phyloP scores from a whole-genome alignment of 768 basidiomycete species.

The Phaffia australis region DNA sequence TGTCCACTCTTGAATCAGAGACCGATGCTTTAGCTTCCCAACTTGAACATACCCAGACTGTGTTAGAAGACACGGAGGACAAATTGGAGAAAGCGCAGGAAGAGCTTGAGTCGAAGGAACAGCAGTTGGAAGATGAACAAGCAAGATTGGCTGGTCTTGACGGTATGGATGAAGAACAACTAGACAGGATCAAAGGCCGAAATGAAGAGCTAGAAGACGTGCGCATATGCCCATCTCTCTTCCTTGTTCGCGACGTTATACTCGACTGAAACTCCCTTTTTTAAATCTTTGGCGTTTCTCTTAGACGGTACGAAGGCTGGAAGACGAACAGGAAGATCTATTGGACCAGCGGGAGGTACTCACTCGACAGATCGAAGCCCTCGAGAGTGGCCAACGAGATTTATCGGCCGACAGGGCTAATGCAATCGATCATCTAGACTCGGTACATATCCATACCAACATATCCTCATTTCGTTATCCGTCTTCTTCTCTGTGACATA shows the following conservation, averaged over 20 bases:
- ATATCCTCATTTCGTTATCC: background rate
- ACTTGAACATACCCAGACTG: conserved; percentile 41
- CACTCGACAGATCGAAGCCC: background rate
- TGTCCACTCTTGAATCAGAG: conserved; percentile 42
- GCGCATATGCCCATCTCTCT: background rate
- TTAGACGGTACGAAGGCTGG: background rate
- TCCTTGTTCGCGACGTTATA: background rate
- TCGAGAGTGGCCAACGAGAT: conserved; percentile 13
- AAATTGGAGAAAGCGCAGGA: conserved; percentile 28
- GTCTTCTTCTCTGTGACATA: background rate
- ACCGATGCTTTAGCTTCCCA: conserved; percentile 36
- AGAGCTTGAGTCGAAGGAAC: conserved; percentile 25
- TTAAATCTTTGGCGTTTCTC: too few species aligned
- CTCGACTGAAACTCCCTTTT: conserved; percentile 40
- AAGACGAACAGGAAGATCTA: conserved; percentile 23
- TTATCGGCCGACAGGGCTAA: conserved; percentile 7
- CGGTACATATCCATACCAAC: background rate
- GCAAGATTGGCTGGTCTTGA: background rate
- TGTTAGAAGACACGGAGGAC: conserved; percentile 51
- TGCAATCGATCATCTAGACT: conserved; percentile 25
- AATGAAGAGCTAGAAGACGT: conserved; percentile 57
- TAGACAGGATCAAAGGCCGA: conserved; percentile 58
- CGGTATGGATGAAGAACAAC: conserved; percentile 46
- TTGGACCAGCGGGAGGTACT: conserved; percentile 17
- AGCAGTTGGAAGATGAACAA: conserved; percentile 53